Evolutionary conservation across 1,284 basidiomycete genomes (phyloP), one percentile per base, ranked within the genome.

Genomic region (Pterulicium gracile): DNA sequence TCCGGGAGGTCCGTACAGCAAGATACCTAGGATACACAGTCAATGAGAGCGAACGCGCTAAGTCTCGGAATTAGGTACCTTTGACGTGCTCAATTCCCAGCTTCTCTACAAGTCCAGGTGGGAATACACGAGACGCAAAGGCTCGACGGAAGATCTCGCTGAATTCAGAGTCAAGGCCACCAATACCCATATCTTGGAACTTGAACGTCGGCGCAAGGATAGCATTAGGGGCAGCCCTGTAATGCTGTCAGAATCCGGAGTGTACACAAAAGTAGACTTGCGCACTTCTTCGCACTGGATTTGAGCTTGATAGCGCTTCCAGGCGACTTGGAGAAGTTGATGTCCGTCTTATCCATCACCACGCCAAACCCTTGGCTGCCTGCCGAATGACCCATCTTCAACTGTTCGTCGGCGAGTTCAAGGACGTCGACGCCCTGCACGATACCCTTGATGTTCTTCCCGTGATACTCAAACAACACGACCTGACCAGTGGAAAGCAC

Each of bases 131-230:
- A 49, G 88, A 93, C 0, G 96, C 95, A 61, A 99, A 99, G 0
- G 96, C 96, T 60, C 96, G 88, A 62, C 96, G 89, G 72, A 99
- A 99, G 61, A 99, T 99, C 48, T 91, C 84, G 48, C 81, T 81
- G 60, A 99, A 99, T 61, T 99, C 96, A 4, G 79, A 73, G 63
- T 99, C 96, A 35, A 99, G 73, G 61, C 96, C 96, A 61, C 96
- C 96, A 58, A 99, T 98, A 20, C 96, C 96, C 95, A 99, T 98
- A 63, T 99, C 96, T 61, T 97, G 90, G 55, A 99, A 99, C 65
- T 96, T 98, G 79, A 99, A 99, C 68, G 98, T 98, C 2, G 96
- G 92, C 1, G 93, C 86, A 5, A 99, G 74, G 56, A 99, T 97
- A 0, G 95, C 93, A 61, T 98, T 98, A 12, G 93, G 81, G 3